Evolutionary conservation across 2,329 filamentous ascomycete species (phyloP), one percentile per base, ranked within the genome.

Genomic region (Neofusicoccum parvum): DNA sequence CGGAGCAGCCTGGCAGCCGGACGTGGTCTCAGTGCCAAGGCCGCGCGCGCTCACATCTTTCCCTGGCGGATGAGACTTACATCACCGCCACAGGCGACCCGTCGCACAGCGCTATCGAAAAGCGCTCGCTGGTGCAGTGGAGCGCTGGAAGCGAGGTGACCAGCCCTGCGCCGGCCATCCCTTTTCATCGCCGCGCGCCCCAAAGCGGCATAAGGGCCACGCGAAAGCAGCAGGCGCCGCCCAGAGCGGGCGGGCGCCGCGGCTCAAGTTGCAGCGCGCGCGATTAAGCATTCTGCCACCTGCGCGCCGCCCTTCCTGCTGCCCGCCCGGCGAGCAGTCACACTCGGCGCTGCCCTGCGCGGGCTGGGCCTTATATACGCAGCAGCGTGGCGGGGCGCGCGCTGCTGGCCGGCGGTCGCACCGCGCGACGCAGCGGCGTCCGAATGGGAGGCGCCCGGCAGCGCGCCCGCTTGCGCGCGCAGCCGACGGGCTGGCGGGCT

Each of bases 61-160:
- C 56, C 41, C 56, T 48, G 41, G 56, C 56, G 56, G 56, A 60
- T 60, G 43, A 60, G 56, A 60, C 56, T 58, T 60, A 60, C 56
- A 60, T 60, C 56, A 56, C 62, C 50, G 62, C 62, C 62, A 64
- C 50, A 64, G 41, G 32, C 62, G 62, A 46, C 62, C 36, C 43
- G 63, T 65, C 63, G 51, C 51, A 65, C 63, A 59, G 53, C 63
- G 63, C 63, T 65, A 65, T 65, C 63, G 53, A 65, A 58, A 58
- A 60, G 45, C 53, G 62, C 50, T 56, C 50, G 41, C 53, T 20
- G 39, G 56, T 23, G 56, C 56, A 23, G 56, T 60, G 56, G 56
- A 60, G 56, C 56, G 56, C 41, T 60, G 56, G 56, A 60, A 60
- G 56, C 56, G 56, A 60, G 54, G 54, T 59, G 54, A 59, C 54